phyloP scores from a whole-genome alignment of 1,284 basidiomycete species.

The Rhodotorula sp. region DNA sequence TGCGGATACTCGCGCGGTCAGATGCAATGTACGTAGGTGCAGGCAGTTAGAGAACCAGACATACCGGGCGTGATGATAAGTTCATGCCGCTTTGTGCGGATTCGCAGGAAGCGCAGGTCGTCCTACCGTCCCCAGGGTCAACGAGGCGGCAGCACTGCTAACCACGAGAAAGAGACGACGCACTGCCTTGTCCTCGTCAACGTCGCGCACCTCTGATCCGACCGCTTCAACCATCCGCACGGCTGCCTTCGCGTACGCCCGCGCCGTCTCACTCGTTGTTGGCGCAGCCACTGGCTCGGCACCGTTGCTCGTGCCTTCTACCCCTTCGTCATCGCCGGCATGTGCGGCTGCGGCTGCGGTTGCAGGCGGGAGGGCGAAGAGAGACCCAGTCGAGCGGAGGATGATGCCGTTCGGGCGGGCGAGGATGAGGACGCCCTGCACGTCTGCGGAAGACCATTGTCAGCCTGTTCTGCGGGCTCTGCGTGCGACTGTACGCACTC shows the following conservation, averaged over 20 bases:
- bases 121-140: slow-evolving; percentile 59
- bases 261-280: slow-evolving; percentile 21
- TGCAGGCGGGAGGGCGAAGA: slow-evolving; percentile 67
- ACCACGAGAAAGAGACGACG: slow-evolving; percentile 49
- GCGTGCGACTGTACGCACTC: slow-evolving; percentile 51
- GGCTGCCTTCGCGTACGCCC: slow-evolving; percentile 29
- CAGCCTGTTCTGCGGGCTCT: no score
- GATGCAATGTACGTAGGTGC: neutral
- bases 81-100: slow-evolving; percentile 86
- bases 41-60: slow-evolving; percentile 41
- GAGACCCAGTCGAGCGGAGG: slow-evolving; percentile 75
- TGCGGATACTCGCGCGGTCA: slow-evolving; percentile 47
- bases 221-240: slow-evolving; percentile 69
- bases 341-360: neutral
- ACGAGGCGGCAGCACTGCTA: fast-evolving
- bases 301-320: neutral
- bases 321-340: neutral
- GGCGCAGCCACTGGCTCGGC: neutral
- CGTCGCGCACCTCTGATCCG: slow-evolving; percentile 68
- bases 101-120: slow-evolving; percentile 81
- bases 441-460: slow-evolving; percentile 47
- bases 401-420: slow-evolving; percentile 58
- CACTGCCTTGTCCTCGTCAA: slow-evolving; percentile 58
- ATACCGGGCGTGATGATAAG: slow-evolving; percentile 89
- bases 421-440: slow-evolving; percentile 82